Percentiles rank a stretch among this genome's conserved stretches.
Evolutionary conservation across 1,284 basidiomycete species (phyloP).

Genomic region (Trametes versicolor): DNA sequence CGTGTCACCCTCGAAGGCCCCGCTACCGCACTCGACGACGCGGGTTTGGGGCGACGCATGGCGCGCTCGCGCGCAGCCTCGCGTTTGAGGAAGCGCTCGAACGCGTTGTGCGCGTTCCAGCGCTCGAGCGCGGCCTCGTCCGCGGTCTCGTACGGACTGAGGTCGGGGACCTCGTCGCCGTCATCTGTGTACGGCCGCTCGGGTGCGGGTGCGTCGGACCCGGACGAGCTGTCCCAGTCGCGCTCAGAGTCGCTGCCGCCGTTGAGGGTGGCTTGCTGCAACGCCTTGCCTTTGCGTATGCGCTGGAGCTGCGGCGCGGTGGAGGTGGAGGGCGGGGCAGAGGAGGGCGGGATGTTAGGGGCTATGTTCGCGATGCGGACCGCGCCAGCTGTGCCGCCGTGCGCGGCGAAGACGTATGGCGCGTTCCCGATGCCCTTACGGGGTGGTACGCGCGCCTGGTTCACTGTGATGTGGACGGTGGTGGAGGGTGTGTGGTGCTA

Average conservation of each 20-base stretch:
- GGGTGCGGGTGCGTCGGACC: slow-evolving; percentile 1
- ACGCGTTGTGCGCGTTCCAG: slow-evolving; percentile 45
- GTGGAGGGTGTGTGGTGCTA: slow-evolving; percentile 64
- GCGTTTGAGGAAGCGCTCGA: slow-evolving; percentile 42
- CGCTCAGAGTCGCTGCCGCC: slow-evolving; percentile 22
- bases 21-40: no score
- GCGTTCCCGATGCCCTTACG: slow-evolving; percentile 66
- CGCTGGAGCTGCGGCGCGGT: neutral
- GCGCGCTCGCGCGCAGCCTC: slow-evolving; percentile 39
- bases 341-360: slow-evolving; percentile 12
- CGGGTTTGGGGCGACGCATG: slow-evolving; percentile 20
- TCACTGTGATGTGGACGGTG: slow-evolving; percentile 69
- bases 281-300: slow-evolving; percentile 10
- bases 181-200: slow-evolving; percentile 13
- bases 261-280: neutral
- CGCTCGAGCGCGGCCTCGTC: slow-evolving; percentile 32
- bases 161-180: slow-evolving; percentile 32
- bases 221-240: slow-evolving; percentile 1
- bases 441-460: slow-evolving; percentile 55
- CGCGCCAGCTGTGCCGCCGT: slow-evolving; percentile 46
- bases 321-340: slow-evolving; percentile 14
- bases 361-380: slow-evolving; percentile 41
- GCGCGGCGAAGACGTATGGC: slow-evolving; percentile 66
- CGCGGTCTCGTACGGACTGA: slow-evolving; percentile 29
- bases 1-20: slow-evolving; percentile 3